Base-by-base conservation (phyloP, 306 rosid genomes). In the Vachellia collinsii region DNA sequence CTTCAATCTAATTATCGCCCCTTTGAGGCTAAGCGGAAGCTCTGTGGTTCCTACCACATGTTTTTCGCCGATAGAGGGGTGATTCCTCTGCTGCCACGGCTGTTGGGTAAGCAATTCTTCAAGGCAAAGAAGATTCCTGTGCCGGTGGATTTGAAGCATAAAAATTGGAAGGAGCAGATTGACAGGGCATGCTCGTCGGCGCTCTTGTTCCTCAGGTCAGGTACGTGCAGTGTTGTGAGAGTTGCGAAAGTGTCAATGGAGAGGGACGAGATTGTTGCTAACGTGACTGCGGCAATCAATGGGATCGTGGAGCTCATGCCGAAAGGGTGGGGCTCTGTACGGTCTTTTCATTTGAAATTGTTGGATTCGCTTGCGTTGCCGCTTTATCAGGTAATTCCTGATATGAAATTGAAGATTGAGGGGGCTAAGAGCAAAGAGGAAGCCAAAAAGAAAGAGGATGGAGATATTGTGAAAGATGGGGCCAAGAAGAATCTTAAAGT, bases 111-210 rank as follows among this genome's bases (percentile, higher is more conserved):
- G 77, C 78, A 85, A 1, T 95, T 95, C 38, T 93, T 82, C 61
- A 91, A 93, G 93, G 93, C 87, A 87, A 85, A 86, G 87, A 95
- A 89, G 90, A 47, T 95, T 69, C 99, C 97, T 4, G 93, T 95
- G 83, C 93, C 94, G 4, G 25, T 95, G 77, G 89, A 95, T 67
- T 70, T 95, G 89, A 81, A 50, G 79, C 91, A 90, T 84, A 82
- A 72, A 58, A 93, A 91, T 74, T 95, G 97, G 98, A 91, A 89
- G 82, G 97, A 93, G 85, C 94, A 93, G 87, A 79, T 93, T 44
- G 90, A 91, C 42, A 86, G 13, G 79, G 88, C 82, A 0, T 86
- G 88, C 17, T 67, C 85, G 1, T 89, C 96, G 3, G 96, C 89
- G 0, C 11, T 87, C 85, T 67, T 95, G 72, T 90, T 71, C 11